Evolutionary conservation across 495 filamentous ascomycete species (phyloP), one percentile per base, ranked within the genome.

Genomic region (Penicillium alfredii): DNA sequence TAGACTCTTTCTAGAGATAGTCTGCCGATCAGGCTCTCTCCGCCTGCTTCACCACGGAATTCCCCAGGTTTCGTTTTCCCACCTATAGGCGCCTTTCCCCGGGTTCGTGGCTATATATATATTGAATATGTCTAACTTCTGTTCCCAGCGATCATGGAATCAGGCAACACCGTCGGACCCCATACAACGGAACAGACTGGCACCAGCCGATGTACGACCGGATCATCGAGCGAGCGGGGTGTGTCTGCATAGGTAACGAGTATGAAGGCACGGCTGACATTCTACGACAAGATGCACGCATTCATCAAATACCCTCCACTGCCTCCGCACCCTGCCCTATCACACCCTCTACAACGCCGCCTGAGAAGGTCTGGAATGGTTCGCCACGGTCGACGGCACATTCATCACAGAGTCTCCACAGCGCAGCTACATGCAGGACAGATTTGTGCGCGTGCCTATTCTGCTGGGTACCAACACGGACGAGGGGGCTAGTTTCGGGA

Each of bases 101-200:
- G n/a, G n/a, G n/a, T n/a, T n/a, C n/a, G n/a, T n/a, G n/a, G n/a
- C n/a, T n/a, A n/a, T n/a, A n/a, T n/a, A n/a, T n/a, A n/a, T n/a
- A n/a, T n/a, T n/a, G n/a, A n/a, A n/a, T n/a, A 17, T n/a, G 1
- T 20, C 6, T 4, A 15, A 6, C 14, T 22, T 3, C 19, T 15
- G 1, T 24, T 13, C n/a, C n/a, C 30, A 45, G 82, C 70, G 33
- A 85, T 84, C 34, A 81, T 86, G 80, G 72, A 86, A 47, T 83
- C 77, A 4, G 82, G 84, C 8, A 62, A 58, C 10, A 58, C 61
- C 5, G 48, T 62, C 8, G 61, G 61, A 1, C 61, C 61, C 58
- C 61, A 7, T 64, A 60, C 33, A 64, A 64, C 10, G 61, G 61
- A 19, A 64, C 61, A 4, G 56, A 62, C 28, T 64, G 61, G 61